These are phyloP conservation scores for Tetrahymena malaccensis DNA, from an alignment of 73 alveolate species.

Conservation along the genomic window DNA sequence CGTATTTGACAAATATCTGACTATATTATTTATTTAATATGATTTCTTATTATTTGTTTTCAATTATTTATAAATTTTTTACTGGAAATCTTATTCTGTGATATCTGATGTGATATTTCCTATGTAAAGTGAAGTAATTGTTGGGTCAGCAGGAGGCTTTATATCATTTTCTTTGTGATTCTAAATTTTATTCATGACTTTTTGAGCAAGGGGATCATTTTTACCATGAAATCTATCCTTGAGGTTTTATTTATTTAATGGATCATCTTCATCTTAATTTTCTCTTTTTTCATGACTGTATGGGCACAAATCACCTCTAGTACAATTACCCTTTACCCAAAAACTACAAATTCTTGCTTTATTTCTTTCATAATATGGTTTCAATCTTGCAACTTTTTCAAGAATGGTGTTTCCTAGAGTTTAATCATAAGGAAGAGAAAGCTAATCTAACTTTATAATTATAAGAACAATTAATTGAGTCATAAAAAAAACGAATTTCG, in stretches of 20 bases:
- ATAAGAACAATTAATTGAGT: neutral
- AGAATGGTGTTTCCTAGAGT: conserved; percentile 19
- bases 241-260: neutral
- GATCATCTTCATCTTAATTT: neutral
- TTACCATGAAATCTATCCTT: neutral
- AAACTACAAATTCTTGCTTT: conserved; percentile 16
- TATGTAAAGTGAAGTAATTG: conserved; percentile 6
- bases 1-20: conserved; percentile 7
- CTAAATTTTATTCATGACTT: neutral
- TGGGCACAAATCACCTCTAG: neutral
- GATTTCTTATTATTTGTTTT: neutral
- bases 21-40: neutral
- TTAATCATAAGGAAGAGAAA: conserved; percentile 11
- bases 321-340: neutral
- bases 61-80: neutral
- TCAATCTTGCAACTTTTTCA: conserved; percentile 14
- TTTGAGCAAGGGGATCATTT: conserved; percentile 6
- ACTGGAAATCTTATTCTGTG: conserved; percentile 25
- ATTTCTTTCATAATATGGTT: conserved; percentile 19
- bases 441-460: neutral
- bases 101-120: conserved; percentile 10
- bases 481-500: neutral
- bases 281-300: neutral
- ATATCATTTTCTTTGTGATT: conserved; percentile 13
- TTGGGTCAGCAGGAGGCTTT: conserved; percentile 26